A percentile compares a stretch with the other conserved stretches of the same genome.
phyloP scores from a whole-genome alignment of 2,329 filamentous ascomycete species.

The Botryotinia calthae region DNA sequence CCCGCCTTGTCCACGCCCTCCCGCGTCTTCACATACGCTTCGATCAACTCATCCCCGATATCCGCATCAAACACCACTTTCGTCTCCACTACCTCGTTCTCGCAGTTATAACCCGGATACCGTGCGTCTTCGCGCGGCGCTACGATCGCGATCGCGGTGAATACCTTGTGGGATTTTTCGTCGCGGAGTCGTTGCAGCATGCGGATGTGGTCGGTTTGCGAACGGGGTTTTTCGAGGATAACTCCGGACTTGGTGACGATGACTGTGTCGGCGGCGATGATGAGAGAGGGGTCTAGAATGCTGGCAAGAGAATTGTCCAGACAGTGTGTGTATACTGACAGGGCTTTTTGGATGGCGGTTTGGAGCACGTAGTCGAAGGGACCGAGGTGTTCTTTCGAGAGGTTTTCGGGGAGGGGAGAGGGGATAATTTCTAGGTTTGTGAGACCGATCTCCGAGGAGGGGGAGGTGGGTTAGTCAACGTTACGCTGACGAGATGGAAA shows the following conservation, averaged over 20 bases:
- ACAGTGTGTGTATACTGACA: slow-evolving; percentile 57
- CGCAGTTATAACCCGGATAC: slow-evolving; percentile 81
- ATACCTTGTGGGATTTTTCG: slow-evolving; percentile 73
- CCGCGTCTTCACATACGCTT: slow-evolving; percentile 72
- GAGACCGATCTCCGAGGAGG: slow-evolving; percentile 70
- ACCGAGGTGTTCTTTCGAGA: slow-evolving; percentile 69
- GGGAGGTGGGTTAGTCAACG: not conserved
- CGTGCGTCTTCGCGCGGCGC: slow-evolving; percentile 75
- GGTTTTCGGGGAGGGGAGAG: slow-evolving; percentile 79
- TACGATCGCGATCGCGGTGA: slow-evolving; percentile 82
- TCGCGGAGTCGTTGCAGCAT: slow-evolving; percentile 85
- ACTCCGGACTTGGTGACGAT: slow-evolving; percentile 73
- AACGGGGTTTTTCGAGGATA: slow-evolving; percentile 88
- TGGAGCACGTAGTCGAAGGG: slow-evolving; percentile 89
- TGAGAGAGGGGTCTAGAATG: slow-evolving; percentile 68
- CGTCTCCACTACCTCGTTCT: slow-evolving; percentile 84
- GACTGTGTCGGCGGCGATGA: slow-evolving; percentile 88
- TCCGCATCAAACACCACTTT: slow-evolving; percentile 78
- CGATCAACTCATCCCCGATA: slow-evolving; percentile 82
- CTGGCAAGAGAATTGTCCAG: slow-evolving; percentile 42
- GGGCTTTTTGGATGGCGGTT: slow-evolving; percentile 80
- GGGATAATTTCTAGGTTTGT: slow-evolving; percentile 79
- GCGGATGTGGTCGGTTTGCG: slow-evolving; percentile 73
- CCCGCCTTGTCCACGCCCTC: slow-evolving; percentile 96
- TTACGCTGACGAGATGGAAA: too few relatives aligned